Conservation (phyloP, 495 filamentous ascomycete genomes). For the Penicillium verhagenii region DNA sequence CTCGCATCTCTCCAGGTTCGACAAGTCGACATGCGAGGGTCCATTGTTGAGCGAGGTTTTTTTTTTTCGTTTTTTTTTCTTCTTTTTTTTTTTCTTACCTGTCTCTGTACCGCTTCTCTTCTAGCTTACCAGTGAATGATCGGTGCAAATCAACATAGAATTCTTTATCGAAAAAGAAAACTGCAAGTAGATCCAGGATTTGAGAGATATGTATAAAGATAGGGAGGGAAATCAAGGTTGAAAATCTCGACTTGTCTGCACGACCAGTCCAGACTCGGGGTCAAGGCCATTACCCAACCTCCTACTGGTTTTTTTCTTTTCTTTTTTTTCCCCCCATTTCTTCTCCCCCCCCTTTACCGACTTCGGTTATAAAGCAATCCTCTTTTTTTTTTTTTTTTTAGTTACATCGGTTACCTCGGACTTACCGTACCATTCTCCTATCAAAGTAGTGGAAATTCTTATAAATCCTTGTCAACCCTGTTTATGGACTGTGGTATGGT, state of each 20-base stretch:
- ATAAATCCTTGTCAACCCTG: background rate
- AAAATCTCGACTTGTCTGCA: background rate
- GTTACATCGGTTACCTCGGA: constrained; percentile 9
- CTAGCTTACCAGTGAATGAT: too few species aligned
- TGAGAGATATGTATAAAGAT: background rate
- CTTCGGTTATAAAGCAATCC: constrained; percentile 5
- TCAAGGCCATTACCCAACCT: constrained; percentile 1
- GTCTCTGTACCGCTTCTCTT: too few species aligned
- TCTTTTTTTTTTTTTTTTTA: too few species aligned
- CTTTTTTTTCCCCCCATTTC: background rate
- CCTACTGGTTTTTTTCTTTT: background rate
- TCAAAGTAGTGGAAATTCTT: background rate
- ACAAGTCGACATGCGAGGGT: constrained; percentile 11
- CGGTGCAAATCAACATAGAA: too few species aligned
- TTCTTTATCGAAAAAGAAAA: too few species aligned
- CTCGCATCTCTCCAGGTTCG: constrained; percentile 12
- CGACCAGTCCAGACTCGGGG: background rate
- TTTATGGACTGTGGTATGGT: background rate
- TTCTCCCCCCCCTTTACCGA: constrained; percentile 1
- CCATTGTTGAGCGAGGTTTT: background rate
- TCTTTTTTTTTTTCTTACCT: background rate
- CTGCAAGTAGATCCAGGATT: background rate
- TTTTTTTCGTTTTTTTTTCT: background rate
- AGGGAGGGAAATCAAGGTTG: background rate
- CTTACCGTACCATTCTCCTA: constrained; percentile 3